Conservation (phyloP, 163 green algal species). For the Chlamydomonas reinhardtii region DNA sequence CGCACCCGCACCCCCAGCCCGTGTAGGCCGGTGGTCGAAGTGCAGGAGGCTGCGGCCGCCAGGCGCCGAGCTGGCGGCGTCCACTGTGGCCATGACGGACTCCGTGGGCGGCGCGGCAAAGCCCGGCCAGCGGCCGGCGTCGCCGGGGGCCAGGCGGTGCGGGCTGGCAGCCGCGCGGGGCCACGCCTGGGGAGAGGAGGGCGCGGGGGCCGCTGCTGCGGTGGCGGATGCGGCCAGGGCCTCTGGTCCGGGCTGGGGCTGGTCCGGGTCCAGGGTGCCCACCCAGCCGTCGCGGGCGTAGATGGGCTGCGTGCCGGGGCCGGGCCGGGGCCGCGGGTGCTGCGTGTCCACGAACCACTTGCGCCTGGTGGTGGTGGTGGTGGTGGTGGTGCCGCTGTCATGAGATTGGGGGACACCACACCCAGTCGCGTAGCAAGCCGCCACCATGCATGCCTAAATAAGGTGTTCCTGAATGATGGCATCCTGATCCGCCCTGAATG, state of each 20-base stretch:
- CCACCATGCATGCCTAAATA: too few species aligned
- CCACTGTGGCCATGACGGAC: conserved; percentile 4
- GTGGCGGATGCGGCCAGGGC: too few species aligned
- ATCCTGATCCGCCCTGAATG: too few species aligned
- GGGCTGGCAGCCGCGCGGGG: neutral
- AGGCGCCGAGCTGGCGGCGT: neutral
- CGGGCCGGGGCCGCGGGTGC: neutral
- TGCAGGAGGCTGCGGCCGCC: too few species aligned
- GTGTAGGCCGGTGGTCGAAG: too few species aligned
- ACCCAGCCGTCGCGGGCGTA: conserved; percentile 20
- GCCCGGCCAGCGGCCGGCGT: neutral
- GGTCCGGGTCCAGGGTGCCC: conserved; percentile 13
- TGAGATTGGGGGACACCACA: too few species aligned
- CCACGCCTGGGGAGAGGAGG: neutral
- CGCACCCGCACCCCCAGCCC: neutral
- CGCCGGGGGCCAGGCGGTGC: too few species aligned
- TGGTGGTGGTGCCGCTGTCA: neutral
- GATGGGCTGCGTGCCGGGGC: conserved; percentile 22
- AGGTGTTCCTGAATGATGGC: too few species aligned
- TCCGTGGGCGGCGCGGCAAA: neutral
- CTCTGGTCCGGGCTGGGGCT: neutral
- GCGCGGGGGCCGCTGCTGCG: too few species aligned
- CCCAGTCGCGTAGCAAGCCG: too few species aligned
- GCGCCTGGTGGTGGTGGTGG: neutral
- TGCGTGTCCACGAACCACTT: conserved; percentile 33